Percentiles rank a stretch among this genome's conserved stretches.
phyloP scores from a whole-genome alignment of 2,329 filamentous ascomycete genomes.

The Zymoseptoria pseudotritici region DNA sequence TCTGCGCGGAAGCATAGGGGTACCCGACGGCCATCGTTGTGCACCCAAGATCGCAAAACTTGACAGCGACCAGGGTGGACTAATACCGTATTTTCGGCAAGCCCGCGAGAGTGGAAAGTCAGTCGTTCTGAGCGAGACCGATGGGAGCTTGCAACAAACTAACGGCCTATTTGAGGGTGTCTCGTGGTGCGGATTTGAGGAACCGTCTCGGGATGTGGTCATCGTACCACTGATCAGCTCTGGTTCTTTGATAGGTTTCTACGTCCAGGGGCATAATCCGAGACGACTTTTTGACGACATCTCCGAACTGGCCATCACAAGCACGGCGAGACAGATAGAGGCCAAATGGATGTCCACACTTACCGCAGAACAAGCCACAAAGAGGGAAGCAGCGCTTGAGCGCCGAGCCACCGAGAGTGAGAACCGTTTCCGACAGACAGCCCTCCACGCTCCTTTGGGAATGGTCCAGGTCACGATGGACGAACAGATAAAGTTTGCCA shows the following conservation, averaged over 20 bases:
- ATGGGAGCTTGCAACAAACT: not conserved
- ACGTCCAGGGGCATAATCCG: constrained; percentile 19
- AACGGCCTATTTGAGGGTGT: constrained; percentile 12
- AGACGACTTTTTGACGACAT: constrained; percentile 15
- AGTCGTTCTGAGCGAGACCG: constrained; percentile 2
- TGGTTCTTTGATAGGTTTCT: constrained; percentile 14
- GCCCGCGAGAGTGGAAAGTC: constrained; percentile 2
- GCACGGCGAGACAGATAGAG: constrained; percentile 11
- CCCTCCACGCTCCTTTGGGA: constrained; percentile 32
- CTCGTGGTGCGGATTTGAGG: constrained; percentile 17
- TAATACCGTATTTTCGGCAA: constrained; percentile 8
- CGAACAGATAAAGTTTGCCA: constrained; percentile 33
- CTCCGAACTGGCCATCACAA: constrained; percentile 6
- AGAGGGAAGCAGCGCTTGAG: constrained; percentile 10
- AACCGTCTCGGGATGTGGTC: constrained; percentile 11
- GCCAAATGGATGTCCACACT: constrained; percentile 13
- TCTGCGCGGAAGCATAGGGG: constrained; percentile 6
- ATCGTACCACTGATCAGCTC: constrained; percentile 9
- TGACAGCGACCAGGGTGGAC: constrained; percentile 2
- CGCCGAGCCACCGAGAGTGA: constrained; percentile 22
- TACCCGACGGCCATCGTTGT: constrained; percentile 8
- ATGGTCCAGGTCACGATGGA: constrained; percentile 29
- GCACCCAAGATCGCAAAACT: constrained; percentile 7
- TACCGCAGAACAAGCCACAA: constrained; percentile 6
- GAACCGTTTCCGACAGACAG: constrained; percentile 32